Conservation (phyloP, 1,139 yeast genomes). For the Candida pseudoviswanathii region DNA sequence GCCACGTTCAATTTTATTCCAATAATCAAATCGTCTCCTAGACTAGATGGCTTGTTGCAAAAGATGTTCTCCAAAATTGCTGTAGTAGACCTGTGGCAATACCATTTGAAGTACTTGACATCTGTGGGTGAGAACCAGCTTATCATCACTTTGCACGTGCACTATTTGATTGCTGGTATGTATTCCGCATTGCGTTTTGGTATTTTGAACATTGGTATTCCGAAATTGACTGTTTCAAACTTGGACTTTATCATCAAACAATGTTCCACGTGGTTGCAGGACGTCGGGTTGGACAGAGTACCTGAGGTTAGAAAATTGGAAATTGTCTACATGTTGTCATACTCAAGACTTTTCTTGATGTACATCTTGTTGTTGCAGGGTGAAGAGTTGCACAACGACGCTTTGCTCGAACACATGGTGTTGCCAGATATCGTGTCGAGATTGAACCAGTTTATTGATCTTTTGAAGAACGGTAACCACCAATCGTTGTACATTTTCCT, state of each 20-base stretch:
- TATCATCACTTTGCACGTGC: constrained; percentile 25
- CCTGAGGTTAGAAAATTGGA: constrained; percentile 25
- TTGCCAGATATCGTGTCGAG: constrained; percentile 25
- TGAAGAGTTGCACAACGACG: constrained; percentile 32
- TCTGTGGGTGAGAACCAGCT: constrained; percentile 23
- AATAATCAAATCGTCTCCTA: constrained; percentile 23
- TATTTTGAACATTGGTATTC: constrained; percentile 24
- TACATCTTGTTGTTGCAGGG: constrained; percentile 38
- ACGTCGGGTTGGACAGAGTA: constrained; percentile 20
- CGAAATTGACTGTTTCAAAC: constrained; percentile 25
- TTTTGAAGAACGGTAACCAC: constrained; percentile 15
- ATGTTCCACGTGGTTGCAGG: constrained; percentile 31
- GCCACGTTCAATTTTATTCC: constrained; percentile 32
- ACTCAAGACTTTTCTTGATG: constrained; percentile 32
- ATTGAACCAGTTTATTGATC: constrained; percentile 21
- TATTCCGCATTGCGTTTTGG: constrained; percentile 28
- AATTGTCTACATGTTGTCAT: constrained; percentile 28
- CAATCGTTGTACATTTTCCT: constrained; percentile 29
- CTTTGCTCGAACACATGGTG: constrained; percentile 21
- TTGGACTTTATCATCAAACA: constrained; percentile 24
- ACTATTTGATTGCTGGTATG: constrained; percentile 32
- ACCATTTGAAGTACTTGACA: constrained; percentile 29
- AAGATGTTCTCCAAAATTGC: constrained; percentile 27
- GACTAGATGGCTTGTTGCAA: constrained; percentile 23
- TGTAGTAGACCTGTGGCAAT: constrained; percentile 25